Conservation (phyloP, 768 basidiomycete species). For the Ramaria sp. region DNA sequence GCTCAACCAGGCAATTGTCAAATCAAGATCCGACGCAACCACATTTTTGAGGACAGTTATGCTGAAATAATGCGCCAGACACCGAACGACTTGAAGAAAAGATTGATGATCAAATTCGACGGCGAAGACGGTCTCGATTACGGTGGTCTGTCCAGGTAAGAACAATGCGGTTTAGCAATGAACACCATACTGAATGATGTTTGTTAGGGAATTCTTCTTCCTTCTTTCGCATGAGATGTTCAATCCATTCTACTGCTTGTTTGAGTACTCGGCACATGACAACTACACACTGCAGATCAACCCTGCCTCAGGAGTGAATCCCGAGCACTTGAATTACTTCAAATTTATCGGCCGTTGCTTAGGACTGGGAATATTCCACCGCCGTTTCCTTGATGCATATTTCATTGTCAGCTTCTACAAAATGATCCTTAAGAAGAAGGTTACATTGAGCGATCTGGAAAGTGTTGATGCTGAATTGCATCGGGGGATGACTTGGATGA, state of each 20-base stretch:
- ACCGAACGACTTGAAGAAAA: constrained; percentile 96
- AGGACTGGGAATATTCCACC: constrained; percentile 96
- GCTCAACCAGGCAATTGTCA: constrained; percentile 98
- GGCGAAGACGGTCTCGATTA: constrained; percentile 99
- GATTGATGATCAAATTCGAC: constrained; percentile 99
- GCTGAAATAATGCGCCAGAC: constrained; percentile 99
- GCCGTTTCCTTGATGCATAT: constrained; percentile 97
- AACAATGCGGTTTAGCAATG: constrained; percentile 15
- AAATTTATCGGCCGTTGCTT: constrained; percentile 97
- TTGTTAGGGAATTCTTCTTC: constrained; percentile 95
- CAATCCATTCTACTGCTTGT: constrained; percentile 99
- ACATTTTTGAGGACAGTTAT: constrained; percentile 99
- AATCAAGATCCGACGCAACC: constrained; percentile 95
- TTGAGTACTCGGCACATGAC: constrained; percentile 99
- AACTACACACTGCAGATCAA: constrained; percentile 99
- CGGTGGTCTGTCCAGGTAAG: constrained; percentile 87
- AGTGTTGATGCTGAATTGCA: constrained; percentile 93
- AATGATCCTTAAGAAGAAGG: constrained; percentile 98
- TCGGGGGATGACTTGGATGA: constrained; percentile 97
- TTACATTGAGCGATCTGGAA: constrained; percentile 86
- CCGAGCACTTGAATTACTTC: constrained; percentile 99
- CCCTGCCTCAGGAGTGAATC: constrained; percentile 95
- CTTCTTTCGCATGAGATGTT: constrained; percentile 99
- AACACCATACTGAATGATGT: constrained; percentile 4
- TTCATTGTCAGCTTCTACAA: constrained; percentile 99